A percentile compares a stretch with the other conserved stretches of the same genome.
Evolutionary conservation across 805 yeast genomes (phyloP).

Genomic region (Wickerhamiella bombiphila): DNA sequence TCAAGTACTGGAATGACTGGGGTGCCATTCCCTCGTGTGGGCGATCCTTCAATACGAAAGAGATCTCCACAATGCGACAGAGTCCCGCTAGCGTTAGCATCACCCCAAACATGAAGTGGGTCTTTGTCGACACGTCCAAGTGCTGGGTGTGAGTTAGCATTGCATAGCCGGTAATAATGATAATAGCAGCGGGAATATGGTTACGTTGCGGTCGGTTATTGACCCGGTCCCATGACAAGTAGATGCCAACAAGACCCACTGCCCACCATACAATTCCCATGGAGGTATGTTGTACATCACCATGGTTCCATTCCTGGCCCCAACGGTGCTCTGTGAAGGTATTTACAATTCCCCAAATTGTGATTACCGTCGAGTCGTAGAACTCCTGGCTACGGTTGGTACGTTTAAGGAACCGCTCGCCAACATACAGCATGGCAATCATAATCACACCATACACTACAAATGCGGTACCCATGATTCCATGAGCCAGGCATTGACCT

Average conservation of each 20-base stretch:
- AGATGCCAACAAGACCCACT: slow-evolving; percentile 78
- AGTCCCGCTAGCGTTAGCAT: slow-evolving; percentile 68
- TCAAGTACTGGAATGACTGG: slow-evolving; percentile 66
- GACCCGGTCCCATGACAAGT: slow-evolving; percentile 46
- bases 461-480: slow-evolving; percentile 89
- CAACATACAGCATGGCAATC: slow-evolving; percentile 49
- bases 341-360: slow-evolving; percentile 82
- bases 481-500: slow-evolving; percentile 95
- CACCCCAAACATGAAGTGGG: slow-evolving; percentile 76
- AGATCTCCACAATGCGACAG: slow-evolving; percentile 62
- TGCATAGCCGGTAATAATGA: slow-evolving; percentile 84
- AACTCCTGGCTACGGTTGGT: slow-evolving; percentile 59
- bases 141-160: slow-evolving; percentile 84
- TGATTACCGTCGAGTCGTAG: slow-evolving; percentile 68
- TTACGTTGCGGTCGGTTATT: slow-evolving; percentile 37
- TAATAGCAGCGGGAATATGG: slow-evolving; percentile 65
- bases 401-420: slow-evolving; percentile 39
- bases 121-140: slow-evolving; percentile 63
- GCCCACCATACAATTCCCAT: slow-evolving; percentile 98
- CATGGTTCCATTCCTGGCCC: slow-evolving; percentile 89
- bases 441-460: slow-evolving; percentile 64
- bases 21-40: slow-evolving; percentile 31
- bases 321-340: slow-evolving; percentile 95
- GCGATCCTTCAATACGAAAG: slow-evolving; percentile 53
- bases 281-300: slow-evolving; percentile 88